Conservation (phyloP, 331 rosid species). For the Quercus phellos region DNA sequence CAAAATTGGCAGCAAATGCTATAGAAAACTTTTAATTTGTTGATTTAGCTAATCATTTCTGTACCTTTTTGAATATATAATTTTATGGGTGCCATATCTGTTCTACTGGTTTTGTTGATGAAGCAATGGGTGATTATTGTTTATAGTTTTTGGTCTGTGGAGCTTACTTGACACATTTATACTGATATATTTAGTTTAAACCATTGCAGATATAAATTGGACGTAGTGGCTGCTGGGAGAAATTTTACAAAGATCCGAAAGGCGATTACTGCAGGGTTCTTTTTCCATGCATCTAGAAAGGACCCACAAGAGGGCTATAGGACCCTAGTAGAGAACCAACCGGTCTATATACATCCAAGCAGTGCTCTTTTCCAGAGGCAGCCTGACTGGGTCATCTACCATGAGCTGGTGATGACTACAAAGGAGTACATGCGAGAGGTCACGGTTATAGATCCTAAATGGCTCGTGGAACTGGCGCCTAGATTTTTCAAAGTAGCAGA, state of each 20-base stretch:
- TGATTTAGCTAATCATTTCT: background rate
- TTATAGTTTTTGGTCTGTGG: background rate
- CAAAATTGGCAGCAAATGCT: background rate
- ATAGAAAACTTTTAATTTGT: background rate
- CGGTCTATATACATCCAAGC: slow-evolving; percentile 90
- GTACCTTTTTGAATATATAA: background rate
- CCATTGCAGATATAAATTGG: slow-evolving; percentile 73
- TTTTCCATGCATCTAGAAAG: slow-evolving; percentile 84
- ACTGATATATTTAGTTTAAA: slow-evolving; percentile 5
- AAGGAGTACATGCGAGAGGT: slow-evolving; percentile 96
- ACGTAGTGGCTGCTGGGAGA: slow-evolving; percentile 81
- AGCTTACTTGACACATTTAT: background rate
- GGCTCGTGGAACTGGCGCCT: slow-evolving; percentile 94
- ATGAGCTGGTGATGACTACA: slow-evolving; percentile 5
- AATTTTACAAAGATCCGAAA: slow-evolving; percentile 82
- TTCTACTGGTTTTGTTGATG: background rate
- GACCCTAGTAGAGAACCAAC: slow-evolving; percentile 89
- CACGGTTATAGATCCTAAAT: slow-evolving; percentile 83
- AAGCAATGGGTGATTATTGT: slow-evolving; percentile 3
- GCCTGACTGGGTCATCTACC: slow-evolving; percentile 34
- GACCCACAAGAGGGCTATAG: slow-evolving; percentile 94
- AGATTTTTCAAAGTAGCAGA: slow-evolving; percentile 71
- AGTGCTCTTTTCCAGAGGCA: slow-evolving; percentile 92
- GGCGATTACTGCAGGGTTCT: slow-evolving; percentile 91
- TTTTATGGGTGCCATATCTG: background rate